Evolutionary conservation across 768 basidiomycete genomes (phyloP), one percentile per base, ranked within the genome.

Genomic region (Collybia sp.): DNA sequence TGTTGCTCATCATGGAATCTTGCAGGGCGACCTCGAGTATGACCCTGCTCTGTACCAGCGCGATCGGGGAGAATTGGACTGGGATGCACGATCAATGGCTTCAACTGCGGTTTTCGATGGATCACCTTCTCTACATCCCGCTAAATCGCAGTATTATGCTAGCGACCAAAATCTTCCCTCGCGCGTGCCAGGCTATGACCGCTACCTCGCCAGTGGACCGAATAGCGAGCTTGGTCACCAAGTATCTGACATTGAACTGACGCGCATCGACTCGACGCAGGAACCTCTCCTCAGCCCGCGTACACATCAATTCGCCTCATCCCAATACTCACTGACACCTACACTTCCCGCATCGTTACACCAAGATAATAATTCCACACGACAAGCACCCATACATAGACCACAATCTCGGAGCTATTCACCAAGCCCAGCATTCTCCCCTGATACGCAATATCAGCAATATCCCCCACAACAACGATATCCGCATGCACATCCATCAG

Each of bases 61-160:
- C 12, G 90, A 93, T 58, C 75, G 86, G 49, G 90, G 88, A 44
- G 90, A 95, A 62, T 59, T 83, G 40, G 91, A 94, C 55, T 95
- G 89, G 91, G 93, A 96, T 54, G 73, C 75, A 38, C 80, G 83
- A 6, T 92, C 89, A 0, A 71, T 92, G 53, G 75, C 82, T 5
- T 83, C 83, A 9, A 72, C 76, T 0, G 74, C 70, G 19, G 56
- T 83, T 40, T 67, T 85, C 31, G 75, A 77, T 37, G 70, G 71
- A 43, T 65, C 66, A 16, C 60, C 66, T 1, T 70, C 74, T 4
- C 51, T 72, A 4, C 62, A 72, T n/a, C 64, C 66, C 13, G 59
- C 68, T 37, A 74, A 72, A 50, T 65, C 68, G 10, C 67, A 66
- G 33, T 70, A 67, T 49, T 64, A 74, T 42, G 62, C 67, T 8